phyloP scores from a whole-genome alignment of 2,329 filamentous ascomycete genomes.

The Furcasterigmium furcatum region DNA sequence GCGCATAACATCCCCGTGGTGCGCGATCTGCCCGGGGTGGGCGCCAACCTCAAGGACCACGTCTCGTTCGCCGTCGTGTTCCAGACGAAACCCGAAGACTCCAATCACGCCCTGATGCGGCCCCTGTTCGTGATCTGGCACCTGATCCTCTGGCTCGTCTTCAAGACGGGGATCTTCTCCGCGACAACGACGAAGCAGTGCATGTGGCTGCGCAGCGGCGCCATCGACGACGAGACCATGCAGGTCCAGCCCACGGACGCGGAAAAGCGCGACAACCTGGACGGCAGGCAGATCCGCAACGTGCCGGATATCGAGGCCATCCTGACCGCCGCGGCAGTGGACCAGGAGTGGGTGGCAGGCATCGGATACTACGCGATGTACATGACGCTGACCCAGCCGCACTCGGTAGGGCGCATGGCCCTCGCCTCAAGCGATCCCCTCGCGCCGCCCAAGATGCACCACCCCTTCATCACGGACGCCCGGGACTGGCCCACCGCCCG shows the following conservation, averaged over 20 bases:
- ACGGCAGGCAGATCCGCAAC: constrained; percentile 15
- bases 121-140: constrained; percentile 19
- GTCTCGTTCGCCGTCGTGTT: constrained; percentile 18
- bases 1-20: constrained; percentile 15
- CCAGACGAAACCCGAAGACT: constrained; percentile 20
- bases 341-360: constrained; percentile 18
- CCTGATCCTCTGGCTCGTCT: constrained; percentile 22
- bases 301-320: constrained; percentile 28
- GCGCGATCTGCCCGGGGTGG: constrained; percentile 20
- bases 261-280: constrained; percentile 11
- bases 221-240: constrained; percentile 23
- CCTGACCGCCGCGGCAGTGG: constrained; percentile 30
- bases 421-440: constrained; percentile 29
- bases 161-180: constrained; percentile 20
- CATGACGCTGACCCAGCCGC: constrained; percentile 22
- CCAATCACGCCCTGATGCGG: constrained; percentile 15
- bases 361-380: constrained; percentile 19
- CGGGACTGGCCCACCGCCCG: constrained; percentile 21
- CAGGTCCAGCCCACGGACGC: constrained; percentile 5
- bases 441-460: constrained; percentile 23
- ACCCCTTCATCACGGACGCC: constrained; percentile 24
- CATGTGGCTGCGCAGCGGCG: constrained; percentile 19
- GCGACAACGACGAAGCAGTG: constrained; percentile 13
- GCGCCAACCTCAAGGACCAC: constrained; percentile 22
- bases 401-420: constrained; percentile 23